A percentile compares a stretch with the other conserved stretches of the same genome.
These are phyloP conservation scores for Nevesoporus exiguus DNA, from an alignment of 768 basidiomycete genomes.

Conservation along the genomic window DNA sequence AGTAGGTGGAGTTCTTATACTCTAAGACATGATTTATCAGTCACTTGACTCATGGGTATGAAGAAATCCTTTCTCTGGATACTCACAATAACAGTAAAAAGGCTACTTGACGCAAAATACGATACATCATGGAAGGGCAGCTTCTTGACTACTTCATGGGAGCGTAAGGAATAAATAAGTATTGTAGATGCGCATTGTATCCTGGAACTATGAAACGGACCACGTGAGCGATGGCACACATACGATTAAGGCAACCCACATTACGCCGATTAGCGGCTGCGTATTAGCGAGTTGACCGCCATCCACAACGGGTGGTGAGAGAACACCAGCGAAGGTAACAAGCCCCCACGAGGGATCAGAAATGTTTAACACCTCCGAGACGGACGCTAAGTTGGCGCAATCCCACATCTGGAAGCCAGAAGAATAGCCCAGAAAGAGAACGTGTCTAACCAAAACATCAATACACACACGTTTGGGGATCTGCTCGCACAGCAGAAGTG, in stretches of 20 bases:
- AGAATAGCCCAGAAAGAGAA: slow-evolving; percentile 53
- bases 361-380: slow-evolving; percentile 54
- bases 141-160: slow-evolving; percentile 50
- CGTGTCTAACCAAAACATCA: slow-evolving; percentile 29
- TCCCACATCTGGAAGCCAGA: slow-evolving; percentile 62
- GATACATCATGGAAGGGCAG: slow-evolving; percentile 41
- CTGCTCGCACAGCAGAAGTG: neutral
- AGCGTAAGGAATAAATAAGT: slow-evolving; percentile 44
- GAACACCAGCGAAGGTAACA: slow-evolving; percentile 38
- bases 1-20: slow-evolving; percentile 50
- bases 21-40: slow-evolving; percentile 36
- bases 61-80: neutral
- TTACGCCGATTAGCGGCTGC: slow-evolving; percentile 35
- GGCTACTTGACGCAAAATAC: slow-evolving; percentile 43
- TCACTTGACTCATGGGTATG: neutral
- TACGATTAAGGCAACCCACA: slow-evolving; percentile 26
- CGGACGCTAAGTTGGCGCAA: slow-evolving; percentile 47
- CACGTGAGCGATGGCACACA: slow-evolving; percentile 1
- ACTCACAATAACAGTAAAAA: slow-evolving; percentile 60
- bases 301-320: slow-evolving; percentile 31
- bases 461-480: slow-evolving; percentile 2
- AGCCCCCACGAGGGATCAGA: slow-evolving; percentile 34
- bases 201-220: slow-evolving; percentile 20
- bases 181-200: slow-evolving; percentile 26
- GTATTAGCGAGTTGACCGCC: slow-evolving; percentile 31